Base-by-base conservation (phyloP, 139 green algal genomes). In the Deuterostichococcus epilithicus region DNA sequence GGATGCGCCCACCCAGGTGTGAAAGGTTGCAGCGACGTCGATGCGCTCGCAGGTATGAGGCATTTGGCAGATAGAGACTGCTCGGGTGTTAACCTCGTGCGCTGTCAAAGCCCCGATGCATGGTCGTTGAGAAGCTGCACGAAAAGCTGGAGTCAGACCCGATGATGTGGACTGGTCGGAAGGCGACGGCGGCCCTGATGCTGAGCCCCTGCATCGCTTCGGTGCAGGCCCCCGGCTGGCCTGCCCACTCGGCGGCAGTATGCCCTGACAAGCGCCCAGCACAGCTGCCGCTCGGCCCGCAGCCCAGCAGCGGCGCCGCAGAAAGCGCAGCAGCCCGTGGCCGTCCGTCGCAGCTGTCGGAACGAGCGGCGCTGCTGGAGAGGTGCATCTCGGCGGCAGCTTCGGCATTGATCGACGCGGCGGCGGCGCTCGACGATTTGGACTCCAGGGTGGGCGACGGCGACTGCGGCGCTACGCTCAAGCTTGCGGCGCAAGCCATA, bases 371-470 rank as follows among this genome's bases (percentile, higher is more conserved):
- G 28, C 3, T 44, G 38, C 60, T 84, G 69, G 75, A 73, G 35
- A 44, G 81, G 26, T 80, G 73, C 52, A 63, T 25, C 59, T 37
- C 25, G n/a, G 23, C 25, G 44, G 77, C 76, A 3, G 81, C 80
- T 8, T 79, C 67, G 36, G 78, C 83, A 26, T 35, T 94, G 45
- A 34, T 86, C 22, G 65, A 60, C 1, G 82, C 73, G 38, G 84
- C 80, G 37, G 37, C 72, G 13, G 44, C 84, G 74, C 81, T 95
- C 22, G 84, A 93, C 68, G 87, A 79, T 2, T 65, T 91, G 70
- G 90, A 94, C 69, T 72, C n/a, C 82, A 90, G 58, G 77, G 88
- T 90, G 26, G 93, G 93, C 8, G 93, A 97, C 78, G 93, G 93
- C 36, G 92, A 97, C 85, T 97, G 94, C 74, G 94, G 92, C 22